Percentiles rank a stretch among this genome's conserved stretches.
Evolutionary conservation across 257 asterid species (phyloP).

Genomic region (Orobanche coerulescens): DNA sequence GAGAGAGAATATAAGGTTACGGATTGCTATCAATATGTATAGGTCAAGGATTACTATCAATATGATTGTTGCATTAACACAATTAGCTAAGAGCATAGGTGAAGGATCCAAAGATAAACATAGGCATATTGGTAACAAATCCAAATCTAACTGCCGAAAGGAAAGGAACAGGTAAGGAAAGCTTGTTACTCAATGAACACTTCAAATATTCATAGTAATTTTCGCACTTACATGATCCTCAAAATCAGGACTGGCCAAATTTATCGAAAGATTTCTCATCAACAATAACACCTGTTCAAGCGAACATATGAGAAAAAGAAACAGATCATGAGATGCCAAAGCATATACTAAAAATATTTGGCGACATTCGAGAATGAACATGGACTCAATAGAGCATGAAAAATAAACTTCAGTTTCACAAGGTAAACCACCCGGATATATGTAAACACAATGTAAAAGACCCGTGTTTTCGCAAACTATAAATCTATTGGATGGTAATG

Average conservation of each 20-base stretch:
- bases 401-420: constrained; percentile 1
- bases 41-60: neutral
- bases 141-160: neutral
- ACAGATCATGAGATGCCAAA: constrained; percentile 14
- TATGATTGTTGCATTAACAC: neutral
- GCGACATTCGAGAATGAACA: neutral
- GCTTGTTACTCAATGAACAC: neutral
- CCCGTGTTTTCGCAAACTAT: neutral
- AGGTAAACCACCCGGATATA: neutral
- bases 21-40: no score
- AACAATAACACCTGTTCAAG: constrained; percentile 58
- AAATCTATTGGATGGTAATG: neutral
- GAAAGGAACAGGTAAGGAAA: neutral
- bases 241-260: constrained; percentile 73
- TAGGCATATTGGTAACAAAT: neutral
- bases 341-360: neutral
- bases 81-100: neutral
- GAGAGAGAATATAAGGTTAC: no score
- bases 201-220: neutral
- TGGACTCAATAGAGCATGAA: neutral
- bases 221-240: constrained; percentile 82
- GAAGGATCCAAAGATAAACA: neutral
- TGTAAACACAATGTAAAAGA: neutral
- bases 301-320: neutral
- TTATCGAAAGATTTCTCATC: constrained; percentile 87